Evolutionary conservation across 352 stramenopile species (phyloP).

Genomic region (Pythium biforme): DNA sequence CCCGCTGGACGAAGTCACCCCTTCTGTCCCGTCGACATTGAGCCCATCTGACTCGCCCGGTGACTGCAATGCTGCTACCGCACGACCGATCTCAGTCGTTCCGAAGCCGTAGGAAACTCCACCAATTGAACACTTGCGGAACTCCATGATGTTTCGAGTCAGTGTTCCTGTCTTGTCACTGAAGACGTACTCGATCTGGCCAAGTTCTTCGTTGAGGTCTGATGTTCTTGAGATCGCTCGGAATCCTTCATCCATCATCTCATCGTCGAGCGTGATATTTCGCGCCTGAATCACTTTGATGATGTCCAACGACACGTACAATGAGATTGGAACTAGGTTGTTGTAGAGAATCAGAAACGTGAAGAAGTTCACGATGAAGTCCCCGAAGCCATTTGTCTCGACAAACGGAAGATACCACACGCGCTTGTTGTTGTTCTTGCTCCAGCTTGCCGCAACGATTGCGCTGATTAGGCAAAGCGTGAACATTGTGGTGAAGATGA

Average conservation of each 20-base stretch:
- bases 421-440: constrained; percentile 29
- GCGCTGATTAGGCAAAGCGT: constrained; percentile 52
- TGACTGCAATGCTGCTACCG: constrained; percentile 68
- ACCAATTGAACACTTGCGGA: constrained; percentile 89
- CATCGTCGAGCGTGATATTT: constrained; percentile 77
- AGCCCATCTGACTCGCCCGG: not conserved
- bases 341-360: constrained; percentile 94
- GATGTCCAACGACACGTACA: constrained; percentile 95
- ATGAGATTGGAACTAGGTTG: constrained; percentile 95
- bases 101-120: constrained; percentile 81
- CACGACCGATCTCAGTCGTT: constrained; percentile 92
- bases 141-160: constrained; percentile 98
- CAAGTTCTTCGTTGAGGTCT: constrained; percentile 92
- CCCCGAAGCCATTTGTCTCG: constrained; percentile 26
- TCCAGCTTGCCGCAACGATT: constrained; percentile 39
- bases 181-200: constrained; percentile 98
- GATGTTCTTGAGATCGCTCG: constrained; percentile 77
- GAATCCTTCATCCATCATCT: constrained; percentile 85
- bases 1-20: not conserved
- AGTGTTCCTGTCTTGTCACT: constrained; percentile 99
- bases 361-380: constrained; percentile 78
- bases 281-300: constrained; percentile 89
- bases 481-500: constrained; percentile 75
- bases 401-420: constrained; percentile 59
- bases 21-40: constrained; percentile 10